A percentile compares a stretch with the other conserved stretches of the same genome.
Conservation (phyloP, 2,329 filamentous ascomycete species). For the Fusarium sp. region DNA sequence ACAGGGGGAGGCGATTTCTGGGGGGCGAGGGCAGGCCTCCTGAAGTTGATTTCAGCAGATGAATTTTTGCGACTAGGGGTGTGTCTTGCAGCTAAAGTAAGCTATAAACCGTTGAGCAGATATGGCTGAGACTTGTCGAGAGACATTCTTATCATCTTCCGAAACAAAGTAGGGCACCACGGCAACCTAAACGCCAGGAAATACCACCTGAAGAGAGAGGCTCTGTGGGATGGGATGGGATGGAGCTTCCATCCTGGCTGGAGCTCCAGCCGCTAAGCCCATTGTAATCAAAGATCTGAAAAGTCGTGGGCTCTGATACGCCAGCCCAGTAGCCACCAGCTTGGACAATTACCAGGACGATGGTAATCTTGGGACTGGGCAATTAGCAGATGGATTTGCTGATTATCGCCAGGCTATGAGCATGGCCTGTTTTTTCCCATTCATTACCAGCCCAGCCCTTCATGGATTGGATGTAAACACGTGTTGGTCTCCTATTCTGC, state of each 20-base stretch:
- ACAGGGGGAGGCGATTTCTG: constrained; percentile 36
- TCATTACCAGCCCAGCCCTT: constrained; percentile 16
- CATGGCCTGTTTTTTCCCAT: constrained; percentile 36
- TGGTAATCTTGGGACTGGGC: constrained; percentile 47
- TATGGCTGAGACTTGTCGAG: constrained; percentile 19
- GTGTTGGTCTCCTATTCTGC: constrained; percentile 45
- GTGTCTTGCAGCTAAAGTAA: not conserved
- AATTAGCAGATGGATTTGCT: constrained; percentile 21
- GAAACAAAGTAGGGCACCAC: constrained; percentile 19
- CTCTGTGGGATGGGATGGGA: constrained; percentile 10
- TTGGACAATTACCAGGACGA: constrained; percentile 40
- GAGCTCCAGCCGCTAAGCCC: constrained; percentile 31
- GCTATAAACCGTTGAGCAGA: constrained; percentile 17
- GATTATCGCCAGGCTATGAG: not conserved
- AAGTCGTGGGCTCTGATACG: constrained; percentile 34
- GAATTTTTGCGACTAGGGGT: not conserved
- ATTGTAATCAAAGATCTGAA: constrained; percentile 38
- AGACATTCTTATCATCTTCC: constrained; percentile 1
- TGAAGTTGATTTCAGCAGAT: not conserved
- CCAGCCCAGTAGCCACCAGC: constrained; percentile 23
- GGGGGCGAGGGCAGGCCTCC: constrained; percentile 25
- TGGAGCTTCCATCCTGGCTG: constrained; percentile 15
- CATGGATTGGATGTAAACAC: constrained; percentile 30
- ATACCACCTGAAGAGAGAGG: constrained; percentile 10
- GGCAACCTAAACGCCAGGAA: constrained; percentile 28